Evolutionary conservation across 352 stramenopile genomes (phyloP).

Genomic region (Peronospora tabacina): DNA sequence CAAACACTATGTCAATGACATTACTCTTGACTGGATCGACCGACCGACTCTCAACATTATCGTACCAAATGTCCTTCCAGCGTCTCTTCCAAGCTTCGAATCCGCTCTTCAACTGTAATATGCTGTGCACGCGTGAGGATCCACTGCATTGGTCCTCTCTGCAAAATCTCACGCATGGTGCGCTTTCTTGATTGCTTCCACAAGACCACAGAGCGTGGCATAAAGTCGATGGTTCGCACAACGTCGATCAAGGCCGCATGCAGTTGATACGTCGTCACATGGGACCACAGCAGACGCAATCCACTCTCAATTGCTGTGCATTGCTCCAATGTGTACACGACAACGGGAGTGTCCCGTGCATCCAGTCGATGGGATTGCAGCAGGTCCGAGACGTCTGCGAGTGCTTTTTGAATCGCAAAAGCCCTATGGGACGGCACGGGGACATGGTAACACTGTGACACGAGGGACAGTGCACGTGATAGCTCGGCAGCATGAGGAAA

Average conservation of each 20-base stretch:
- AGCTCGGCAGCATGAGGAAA: constrained; percentile 34
- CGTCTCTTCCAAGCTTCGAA: constrained; percentile 59
- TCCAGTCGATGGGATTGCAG: constrained; percentile 41
- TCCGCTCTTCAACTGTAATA: constrained; percentile 48
- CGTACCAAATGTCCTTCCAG: constrained; percentile 57
- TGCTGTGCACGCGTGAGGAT: constrained; percentile 42
- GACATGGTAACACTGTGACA: constrained; percentile 43
- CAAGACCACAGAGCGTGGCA: constrained; percentile 55
- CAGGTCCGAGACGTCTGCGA: constrained; percentile 32
- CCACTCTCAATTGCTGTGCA: constrained; percentile 28
- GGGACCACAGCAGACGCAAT: constrained; percentile 46
- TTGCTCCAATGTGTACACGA: constrained; percentile 23
- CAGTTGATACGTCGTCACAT: constrained; percentile 51
- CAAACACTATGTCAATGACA: background rate
- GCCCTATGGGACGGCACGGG: constrained; percentile 36
- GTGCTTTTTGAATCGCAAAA: constrained; percentile 30
- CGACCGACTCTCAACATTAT: background rate
- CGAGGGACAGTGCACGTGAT: constrained; percentile 27
- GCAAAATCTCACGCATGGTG: constrained; percentile 41
- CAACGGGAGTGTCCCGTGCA: constrained; percentile 2
- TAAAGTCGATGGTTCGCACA: constrained; percentile 57
- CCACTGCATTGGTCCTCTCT: constrained; percentile 58
- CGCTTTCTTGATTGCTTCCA: constrained; percentile 55
- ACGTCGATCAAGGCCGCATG: constrained; percentile 53
- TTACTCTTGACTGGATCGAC: background rate